A percentile compares a stretch with the other conserved stretches of the same genome.
Evolutionary conservation across 169 alveolate genomes (phyloP).

Genomic region (Babesia ovis): DNA sequence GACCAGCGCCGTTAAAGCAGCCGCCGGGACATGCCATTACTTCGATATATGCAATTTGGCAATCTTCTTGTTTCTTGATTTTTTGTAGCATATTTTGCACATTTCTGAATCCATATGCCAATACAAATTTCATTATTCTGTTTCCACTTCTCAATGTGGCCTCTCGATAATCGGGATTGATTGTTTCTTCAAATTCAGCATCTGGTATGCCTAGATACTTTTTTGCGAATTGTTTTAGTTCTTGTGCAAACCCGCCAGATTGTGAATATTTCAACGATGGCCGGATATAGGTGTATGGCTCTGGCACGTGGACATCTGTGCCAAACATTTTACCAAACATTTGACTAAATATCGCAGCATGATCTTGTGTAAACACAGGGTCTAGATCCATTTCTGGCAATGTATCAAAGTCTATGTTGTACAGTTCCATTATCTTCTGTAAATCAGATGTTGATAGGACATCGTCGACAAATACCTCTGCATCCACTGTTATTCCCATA

Average conservation of each 20-base stretch:
- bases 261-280: constrained; percentile 39
- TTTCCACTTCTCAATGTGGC: constrained; percentile 24
- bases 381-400: constrained; percentile 47
- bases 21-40: constrained; percentile 95
- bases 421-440: constrained; percentile 25
- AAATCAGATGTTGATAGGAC: constrained; percentile 57
- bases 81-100: constrained; percentile 41
- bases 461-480: constrained; percentile 46
- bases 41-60: constrained; percentile 79
- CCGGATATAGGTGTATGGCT: neutral
- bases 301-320: neutral
- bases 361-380: constrained; percentile 6
- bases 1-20: constrained; percentile 92
- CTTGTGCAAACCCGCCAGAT: constrained; percentile 70
- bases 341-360: neutral
- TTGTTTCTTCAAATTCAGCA: constrained; percentile 23
- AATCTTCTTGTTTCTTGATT: constrained; percentile 7
- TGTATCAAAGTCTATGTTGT: constrained; percentile 27
- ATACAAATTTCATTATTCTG: constrained; percentile 27
- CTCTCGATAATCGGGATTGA: constrained; percentile 45
- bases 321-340: neutral
- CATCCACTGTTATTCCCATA: neutral
- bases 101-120: constrained; percentile 66
- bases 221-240: constrained; percentile 38
- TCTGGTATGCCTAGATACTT: neutral